Conservation (phyloP, 2,329 filamentous ascomycete genomes). For the Trichoderma cornu-damae region DNA sequence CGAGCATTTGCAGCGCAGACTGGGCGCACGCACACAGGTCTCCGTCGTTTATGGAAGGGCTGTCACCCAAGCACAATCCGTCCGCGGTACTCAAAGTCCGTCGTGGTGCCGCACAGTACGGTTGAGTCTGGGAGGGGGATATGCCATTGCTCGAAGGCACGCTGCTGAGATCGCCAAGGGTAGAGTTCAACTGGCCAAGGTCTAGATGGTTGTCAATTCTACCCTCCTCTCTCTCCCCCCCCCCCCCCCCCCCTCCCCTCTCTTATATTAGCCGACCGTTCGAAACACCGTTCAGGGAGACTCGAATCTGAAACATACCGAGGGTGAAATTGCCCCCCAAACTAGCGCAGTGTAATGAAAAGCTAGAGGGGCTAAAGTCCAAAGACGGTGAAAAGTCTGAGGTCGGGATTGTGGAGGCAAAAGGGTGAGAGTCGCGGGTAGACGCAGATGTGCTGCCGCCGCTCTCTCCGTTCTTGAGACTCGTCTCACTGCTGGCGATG, state of each 20-base stretch:
- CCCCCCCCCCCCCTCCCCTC: too few species aligned
- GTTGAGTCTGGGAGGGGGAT: neutral
- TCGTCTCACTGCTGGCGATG: neutral
- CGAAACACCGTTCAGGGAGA: neutral
- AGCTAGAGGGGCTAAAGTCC: neutral
- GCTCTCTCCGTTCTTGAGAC: neutral
- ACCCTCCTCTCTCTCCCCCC: too few species aligned
- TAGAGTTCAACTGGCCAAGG: neutral
- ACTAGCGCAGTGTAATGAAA: neutral
- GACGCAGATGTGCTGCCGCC: neutral
- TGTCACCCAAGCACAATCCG: neutral
- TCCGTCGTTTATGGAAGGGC: neutral
- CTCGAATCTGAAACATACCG: neutral
- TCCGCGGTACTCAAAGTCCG: neutral
- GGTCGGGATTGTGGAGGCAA: neutral
- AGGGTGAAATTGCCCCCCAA: neutral
- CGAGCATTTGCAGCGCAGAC: conserved; percentile 5
- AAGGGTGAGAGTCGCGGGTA: neutral
- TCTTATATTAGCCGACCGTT: neutral
- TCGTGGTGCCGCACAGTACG: neutral
- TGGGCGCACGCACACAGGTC: neutral
- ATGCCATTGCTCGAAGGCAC: conserved; percentile 1
- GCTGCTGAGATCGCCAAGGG: conserved; percentile 1
- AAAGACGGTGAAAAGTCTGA: neutral
- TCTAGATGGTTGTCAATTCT: too few species aligned